Evolutionary conservation across 2,329 filamentous ascomycete genomes (phyloP), one percentile per base, ranked within the genome.

Genomic region (Cordyceps tenuipes): DNA sequence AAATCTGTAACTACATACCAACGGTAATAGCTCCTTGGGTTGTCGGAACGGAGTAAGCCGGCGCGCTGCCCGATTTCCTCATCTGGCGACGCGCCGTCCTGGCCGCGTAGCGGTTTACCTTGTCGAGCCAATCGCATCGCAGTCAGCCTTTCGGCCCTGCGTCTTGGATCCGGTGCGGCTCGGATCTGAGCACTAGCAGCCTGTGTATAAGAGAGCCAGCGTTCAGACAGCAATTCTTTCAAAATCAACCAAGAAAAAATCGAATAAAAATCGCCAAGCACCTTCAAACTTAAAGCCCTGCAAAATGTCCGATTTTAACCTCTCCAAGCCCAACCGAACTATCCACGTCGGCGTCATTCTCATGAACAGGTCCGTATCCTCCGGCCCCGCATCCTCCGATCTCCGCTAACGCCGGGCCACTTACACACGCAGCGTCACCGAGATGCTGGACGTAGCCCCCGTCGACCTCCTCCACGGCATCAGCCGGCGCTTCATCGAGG

Each of bases 381-480:
- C 43, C n/a, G 5, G 2, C 34, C 12, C 12, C n/a, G 43, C 19
- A 5, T 10, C 15, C n/a, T 23, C 26, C 26, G n/a, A n/a, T 41
- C 39, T 41, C 26, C 48, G 39, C 49, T 47, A 53, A 53, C 39
- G 39, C 48, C 26, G 29, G 29, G 29, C 29, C 23, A 23, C 26
- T 23, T 31, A 57, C 47, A 44, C 56, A 13, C n/a, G 12, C 60
- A 74, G 69, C 36, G 47, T 64, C 6, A 73, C 68, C 0, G 72
- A 74, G 44, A 61, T 71, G 7, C 66, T 74, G 2, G 71, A 74
- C n/a, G 66, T 73, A 3, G 72, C 69, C 3, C 70, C 70, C 1
- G 62, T 74, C 15, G 71, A 73, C 13, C 57, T 70, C 7, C 51
- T 74, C 19, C 41, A 67, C 23, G 59, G 55, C 1, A 2, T 69